Evolutionary conservation across 176 grass and related monocot species (phyloP), one percentile per base, ranked within the genome.

Genomic region (Aegilops tauschii): DNA sequence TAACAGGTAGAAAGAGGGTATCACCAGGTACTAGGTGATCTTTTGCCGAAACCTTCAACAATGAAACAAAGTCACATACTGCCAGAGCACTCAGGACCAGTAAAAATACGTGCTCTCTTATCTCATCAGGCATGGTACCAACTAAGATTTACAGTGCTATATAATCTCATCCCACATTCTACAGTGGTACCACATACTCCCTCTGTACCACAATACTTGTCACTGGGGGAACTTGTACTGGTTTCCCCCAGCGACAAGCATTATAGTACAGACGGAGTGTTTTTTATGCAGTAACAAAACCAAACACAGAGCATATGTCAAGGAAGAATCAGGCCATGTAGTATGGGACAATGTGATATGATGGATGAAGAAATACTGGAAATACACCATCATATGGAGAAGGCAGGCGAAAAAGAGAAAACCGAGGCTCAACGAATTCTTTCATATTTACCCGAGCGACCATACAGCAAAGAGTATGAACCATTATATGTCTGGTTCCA

Each of bases 11-110:
- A 87, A 92, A 83, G 29, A 98, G 87, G 75, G 95, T 79, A 86
- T 98, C 96, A 76, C 93, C 96, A 35, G 88, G 86, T 27, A 86
- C 61, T 75, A 98, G 83, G 62, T 87, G 77, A 92, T 98, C 93
- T 90, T 95, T 94, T 14, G 93, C 90, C 12, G 61, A 92, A 52
- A 98, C 93, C 92, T 98, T 98, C 35, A 76, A 80, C 6, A 87
- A 87, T 56, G 77, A 85, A 78, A 78, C 73, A 68, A 65, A 86
- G 72, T 92, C 32, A 94, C 14, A 18, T 68, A 40, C 34, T 68
- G 52, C 28, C 83, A 69, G 59, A 80, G 11, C 37, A 83, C 30
- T 54, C 1, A 12, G 12, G 56, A 79, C 12, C 50, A 45, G 27
- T 12, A 32, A 85, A 81, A 82, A 75, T 71, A 9, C 7, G 12